These are phyloP conservation scores for Chenopodium album DNA, from an alignment of 148 eudicot genomes.

Conservation along the genomic window DNA sequence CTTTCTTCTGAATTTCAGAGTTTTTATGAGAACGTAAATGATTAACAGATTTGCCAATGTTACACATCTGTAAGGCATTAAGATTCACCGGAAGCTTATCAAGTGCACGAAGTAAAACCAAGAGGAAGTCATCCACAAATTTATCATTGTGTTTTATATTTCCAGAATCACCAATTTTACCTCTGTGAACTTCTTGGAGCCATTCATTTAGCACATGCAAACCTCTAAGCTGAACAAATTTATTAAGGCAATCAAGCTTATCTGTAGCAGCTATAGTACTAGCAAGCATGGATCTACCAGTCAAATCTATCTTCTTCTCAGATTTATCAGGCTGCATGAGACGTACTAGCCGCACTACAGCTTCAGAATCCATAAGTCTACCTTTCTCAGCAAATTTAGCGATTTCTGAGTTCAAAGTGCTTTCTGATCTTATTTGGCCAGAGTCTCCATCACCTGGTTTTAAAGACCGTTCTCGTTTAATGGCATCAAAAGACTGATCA, in stretches of 20 bases:
- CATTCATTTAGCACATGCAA: constrained; percentile 75
- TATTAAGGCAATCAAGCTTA: constrained; percentile 65
- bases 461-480: constrained; percentile 55
- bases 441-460: constrained; percentile 55
- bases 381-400: constrained; percentile 67
- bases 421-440: constrained; percentile 44
- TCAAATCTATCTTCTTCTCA: constrained; percentile 60
- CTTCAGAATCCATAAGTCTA: constrained; percentile 62
- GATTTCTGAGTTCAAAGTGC: constrained; percentile 54
- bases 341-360: constrained; percentile 69
- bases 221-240: constrained; percentile 79
- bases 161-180: constrained; percentile 56
- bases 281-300: constrained; percentile 59
- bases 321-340: constrained; percentile 67
- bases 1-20: constrained; percentile 85
- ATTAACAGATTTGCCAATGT: constrained; percentile 90
- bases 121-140: constrained; percentile 76
- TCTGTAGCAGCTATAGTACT: constrained; percentile 75
- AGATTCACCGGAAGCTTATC: constrained; percentile 90
- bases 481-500: constrained; percentile 53
- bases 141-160: constrained; percentile 62
- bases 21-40: constrained; percentile 67
- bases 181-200: constrained; percentile 85
- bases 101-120: constrained; percentile 81
- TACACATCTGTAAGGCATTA: constrained; percentile 66